Conservation (phyloP, 352 stramenopile genomes). For the Globisporangium takayamanum region DNA sequence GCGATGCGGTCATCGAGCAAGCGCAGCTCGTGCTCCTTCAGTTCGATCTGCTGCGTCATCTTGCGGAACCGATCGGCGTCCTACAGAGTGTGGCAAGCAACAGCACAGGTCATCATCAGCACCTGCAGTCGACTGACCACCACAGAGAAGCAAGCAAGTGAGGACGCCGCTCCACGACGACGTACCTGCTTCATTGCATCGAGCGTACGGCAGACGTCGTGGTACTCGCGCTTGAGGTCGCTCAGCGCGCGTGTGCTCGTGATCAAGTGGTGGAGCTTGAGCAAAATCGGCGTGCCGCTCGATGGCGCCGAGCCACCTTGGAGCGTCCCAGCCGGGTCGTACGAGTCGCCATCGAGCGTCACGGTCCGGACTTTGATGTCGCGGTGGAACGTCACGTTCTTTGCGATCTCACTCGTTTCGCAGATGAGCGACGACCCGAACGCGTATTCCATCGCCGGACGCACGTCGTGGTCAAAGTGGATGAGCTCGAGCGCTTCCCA, state of each 20-base stretch:
- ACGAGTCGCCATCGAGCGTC: constrained; percentile 98
- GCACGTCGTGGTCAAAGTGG: constrained; percentile 93
- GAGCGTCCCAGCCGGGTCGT: constrained; percentile 96
- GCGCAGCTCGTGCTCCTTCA: constrained; percentile 78
- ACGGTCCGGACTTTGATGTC: constrained; percentile 96
- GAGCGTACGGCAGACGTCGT: constrained; percentile 48
- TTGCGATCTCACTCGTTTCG: constrained; percentile 89
- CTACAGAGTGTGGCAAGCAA: constrained; percentile 14
- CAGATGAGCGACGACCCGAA: constrained; percentile 99
- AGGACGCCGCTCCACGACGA: not conserved
- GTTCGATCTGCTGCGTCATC: constrained; percentile 67
- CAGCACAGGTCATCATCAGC: not conserved
- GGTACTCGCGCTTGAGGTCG: constrained; percentile 61
- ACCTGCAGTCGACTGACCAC: not conserved
- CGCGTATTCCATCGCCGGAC: constrained; percentile 95
- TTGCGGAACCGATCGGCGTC: constrained; percentile 70
- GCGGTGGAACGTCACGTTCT: constrained; percentile 81
- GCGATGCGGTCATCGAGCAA: constrained; percentile 78
- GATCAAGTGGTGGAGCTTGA: constrained; percentile 79
- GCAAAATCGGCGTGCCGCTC: constrained; percentile 62
- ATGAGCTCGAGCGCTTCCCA: constrained; percentile 95
- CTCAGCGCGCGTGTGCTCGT: constrained; percentile 58
- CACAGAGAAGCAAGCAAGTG: not conserved
- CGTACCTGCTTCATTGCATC: constrained; percentile 66
- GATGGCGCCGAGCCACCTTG: constrained; percentile 85